Base-by-base conservation (phyloP, 164 flowering plant genomes). In the Aristolochia fimbriata region DNA sequence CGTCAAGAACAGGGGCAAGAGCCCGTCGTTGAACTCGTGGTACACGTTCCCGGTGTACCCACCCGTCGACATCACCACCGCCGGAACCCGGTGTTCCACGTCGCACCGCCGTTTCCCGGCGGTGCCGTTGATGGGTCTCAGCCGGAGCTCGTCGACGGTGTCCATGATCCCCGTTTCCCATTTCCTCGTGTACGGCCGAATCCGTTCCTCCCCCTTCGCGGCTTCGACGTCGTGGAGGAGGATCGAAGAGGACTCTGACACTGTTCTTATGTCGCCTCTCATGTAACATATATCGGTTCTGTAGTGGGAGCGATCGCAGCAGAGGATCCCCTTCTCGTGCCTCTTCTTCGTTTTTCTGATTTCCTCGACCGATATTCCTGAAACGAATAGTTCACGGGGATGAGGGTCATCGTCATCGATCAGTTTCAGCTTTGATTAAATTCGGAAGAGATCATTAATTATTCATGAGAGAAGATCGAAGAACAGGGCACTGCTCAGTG, bases 11-110 rank as follows among this genome's bases (percentile, higher is more conserved):
- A 63, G 64, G 2, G 68, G 70, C 10, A 62, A 7, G 47, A 62
- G 45, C 0, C 61, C 67, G 11, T 71, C 73, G 48, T 62, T 58
- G 47, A 70, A 58, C 16, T 66, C 70, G 24, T 62, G 63, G 50
- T 57, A 65, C 43, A 70, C 61, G 22, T 66, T 62, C 12, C 70
- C 70, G 0, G 63, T 53, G 41, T 48, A 62, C 9, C 66, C 70
- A 0, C 60, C 73, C 0, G 50, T 62, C 2, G 63, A 61, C 30
- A 70, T 65, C 17, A 62, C 60, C 11, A 65, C 33, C 19, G 57
- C 70, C 0, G 70, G 66, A n/a, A 60, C 49, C 3, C 25, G 15
- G 22, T 51, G 63, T 21, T 20, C 12, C 6, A 61, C 64, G 48
- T 45, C 47, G 19, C 62, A 41, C 14, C 19, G 7, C 25, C 31